phyloP scores from a whole-genome alignment of 2,329 filamentous ascomycete genomes.

The Tricladium varicosporioides region DNA sequence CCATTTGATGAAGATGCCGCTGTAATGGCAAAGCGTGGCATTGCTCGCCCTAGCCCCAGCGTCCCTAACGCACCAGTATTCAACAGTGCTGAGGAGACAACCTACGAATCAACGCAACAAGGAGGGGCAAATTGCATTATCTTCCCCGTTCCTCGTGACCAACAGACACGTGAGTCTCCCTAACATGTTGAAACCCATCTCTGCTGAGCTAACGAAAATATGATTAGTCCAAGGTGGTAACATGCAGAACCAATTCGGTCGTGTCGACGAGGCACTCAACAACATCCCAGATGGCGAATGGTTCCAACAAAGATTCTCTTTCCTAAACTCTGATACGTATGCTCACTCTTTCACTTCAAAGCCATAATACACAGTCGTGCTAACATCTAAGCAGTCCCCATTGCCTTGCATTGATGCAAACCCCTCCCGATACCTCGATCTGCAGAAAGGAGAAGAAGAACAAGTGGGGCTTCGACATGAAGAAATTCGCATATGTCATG shows the following conservation, averaged over 20 bases:
- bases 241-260: not conserved
- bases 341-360: not conserved
- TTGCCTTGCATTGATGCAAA: not conserved
- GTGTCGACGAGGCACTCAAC: not conserved
- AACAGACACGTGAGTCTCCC: not conserved
- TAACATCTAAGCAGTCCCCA: not conserved
- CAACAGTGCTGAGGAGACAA: not conserved
- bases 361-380: not conserved
- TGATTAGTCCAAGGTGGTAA: not conserved
- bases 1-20: not conserved
- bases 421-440: not conserved
- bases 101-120: slow-evolving; percentile 1
- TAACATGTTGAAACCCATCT: not conserved
- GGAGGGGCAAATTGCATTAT: not conserved
- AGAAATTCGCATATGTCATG: not conserved
- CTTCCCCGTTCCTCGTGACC: not conserved
- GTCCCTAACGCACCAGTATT: not conserved
- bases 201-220: not conserved
- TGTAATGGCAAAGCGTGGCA: not conserved
- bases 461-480: slow-evolving; percentile 1
- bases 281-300: not conserved
- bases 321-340: slow-evolving; percentile 1
- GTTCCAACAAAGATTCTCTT: slow-evolving; percentile 1
- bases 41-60: not conserved
- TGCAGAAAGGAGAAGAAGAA: slow-evolving; percentile 2